Percentiles rank a stretch among this genome's conserved stretches.
These are phyloP conservation scores for Cardamine occulta DNA, from an alignment of 345 rosid genomes.

Conservation along the genomic window DNA sequence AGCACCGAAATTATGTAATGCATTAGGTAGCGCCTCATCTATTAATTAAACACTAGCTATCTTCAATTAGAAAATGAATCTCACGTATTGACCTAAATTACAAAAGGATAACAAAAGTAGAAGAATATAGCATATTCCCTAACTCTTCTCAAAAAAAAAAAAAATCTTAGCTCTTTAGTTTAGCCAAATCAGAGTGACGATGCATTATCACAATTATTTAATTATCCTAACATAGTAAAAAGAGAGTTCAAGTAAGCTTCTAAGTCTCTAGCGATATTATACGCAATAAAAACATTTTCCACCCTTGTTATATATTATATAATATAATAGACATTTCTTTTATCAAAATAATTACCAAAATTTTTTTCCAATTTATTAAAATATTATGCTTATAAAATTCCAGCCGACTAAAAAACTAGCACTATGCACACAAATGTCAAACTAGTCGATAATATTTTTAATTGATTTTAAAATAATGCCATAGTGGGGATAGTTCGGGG, in stretches of 20 bases:
- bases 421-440: constrained; percentile 31
- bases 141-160: neutral
- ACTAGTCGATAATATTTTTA: constrained; percentile 15
- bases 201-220: constrained; percentile 4
- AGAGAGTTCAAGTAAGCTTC: constrained; percentile 6
- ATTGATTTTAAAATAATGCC: neutral
- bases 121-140: constrained; percentile 26
- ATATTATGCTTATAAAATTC: neutral
- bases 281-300: neutral
- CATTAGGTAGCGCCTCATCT: constrained; percentile 9
- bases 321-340: neutral
- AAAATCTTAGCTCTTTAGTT: neutral
- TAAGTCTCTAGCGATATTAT: neutral
- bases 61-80: neutral
- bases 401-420: neutral
- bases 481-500: constrained; percentile 3
- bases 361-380: neutral
- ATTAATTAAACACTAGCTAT: constrained; percentile 17
- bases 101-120: neutral
- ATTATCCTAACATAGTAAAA: constrained; percentile 3
- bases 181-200: constrained; percentile 18
- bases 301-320: neutral
- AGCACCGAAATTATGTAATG: neutral
- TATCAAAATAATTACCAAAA: too few relatives aligned
- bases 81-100: constrained; percentile 1